phyloP scores from a whole-genome alignment of 495 filamentous ascomycete species.

The Acidomyces sp. region DNA sequence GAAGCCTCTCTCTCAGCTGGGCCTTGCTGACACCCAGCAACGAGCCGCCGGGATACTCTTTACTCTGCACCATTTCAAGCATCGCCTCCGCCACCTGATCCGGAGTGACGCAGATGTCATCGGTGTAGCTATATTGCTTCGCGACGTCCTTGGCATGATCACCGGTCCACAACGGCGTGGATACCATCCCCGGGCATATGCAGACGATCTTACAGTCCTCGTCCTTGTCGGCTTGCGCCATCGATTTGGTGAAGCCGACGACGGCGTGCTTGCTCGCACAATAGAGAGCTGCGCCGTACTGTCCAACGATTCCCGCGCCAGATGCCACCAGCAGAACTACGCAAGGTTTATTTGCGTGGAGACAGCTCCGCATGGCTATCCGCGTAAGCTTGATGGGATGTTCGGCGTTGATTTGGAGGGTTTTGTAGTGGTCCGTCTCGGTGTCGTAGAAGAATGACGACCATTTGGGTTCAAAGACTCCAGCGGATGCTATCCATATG shows the following conservation, averaged over 20 bases:
- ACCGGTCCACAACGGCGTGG: conserved; percentile 55
- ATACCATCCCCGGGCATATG: conserved; percentile 37
- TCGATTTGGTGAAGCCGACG: conserved; percentile 26
- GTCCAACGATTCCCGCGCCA: conserved; percentile 22
- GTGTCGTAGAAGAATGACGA: conserved; percentile 8
- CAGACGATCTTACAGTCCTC: conserved; percentile 25
- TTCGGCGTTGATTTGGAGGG: conserved; percentile 9
- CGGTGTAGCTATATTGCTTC: conserved; percentile 18
- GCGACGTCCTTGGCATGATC: conserved; percentile 39
- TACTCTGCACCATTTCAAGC: conserved; percentile 22
- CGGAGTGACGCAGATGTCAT: conserved; percentile 17
- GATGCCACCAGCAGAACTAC: conserved; percentile 21
- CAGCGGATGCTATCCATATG: conserved; percentile 12
- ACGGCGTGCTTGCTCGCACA: conserved; percentile 30
- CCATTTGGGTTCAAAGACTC: conserved; percentile 14
- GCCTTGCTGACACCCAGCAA: conserved; percentile 42
- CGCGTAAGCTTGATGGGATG: conserved; percentile 30
- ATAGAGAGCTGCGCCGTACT: conserved; percentile 24
- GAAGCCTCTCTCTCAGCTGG: conserved; percentile 1
- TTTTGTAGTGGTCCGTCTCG: conserved; percentile 11
- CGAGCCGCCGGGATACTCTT: conserved; percentile 18
- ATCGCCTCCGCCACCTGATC: conserved; percentile 21
- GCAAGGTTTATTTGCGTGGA: conserved; percentile 24
- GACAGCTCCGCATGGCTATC: conserved; percentile 27
- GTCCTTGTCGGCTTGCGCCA: conserved; percentile 24